phyloP scores from a whole-genome alignment of 2,329 filamentous ascomycete genomes.

The Parastagonospora nodorum region DNA sequence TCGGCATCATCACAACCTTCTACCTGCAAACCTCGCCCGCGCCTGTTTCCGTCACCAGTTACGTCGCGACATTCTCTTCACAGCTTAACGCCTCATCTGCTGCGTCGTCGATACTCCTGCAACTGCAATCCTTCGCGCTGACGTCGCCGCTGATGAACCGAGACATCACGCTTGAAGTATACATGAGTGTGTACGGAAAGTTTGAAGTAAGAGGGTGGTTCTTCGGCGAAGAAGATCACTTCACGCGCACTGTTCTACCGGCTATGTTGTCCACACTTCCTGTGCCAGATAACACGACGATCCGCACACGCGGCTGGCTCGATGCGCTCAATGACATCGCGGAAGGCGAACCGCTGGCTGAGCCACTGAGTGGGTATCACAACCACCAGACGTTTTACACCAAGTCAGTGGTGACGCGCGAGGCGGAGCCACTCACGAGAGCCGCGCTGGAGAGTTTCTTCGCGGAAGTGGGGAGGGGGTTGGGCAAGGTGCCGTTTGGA shows the following conservation, averaged over 20 bases:
- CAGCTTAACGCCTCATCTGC: neutral
- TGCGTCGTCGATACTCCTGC: constrained; percentile 2
- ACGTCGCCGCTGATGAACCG: constrained; percentile 3
- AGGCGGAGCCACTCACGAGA: constrained; percentile 4
- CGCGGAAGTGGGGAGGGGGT: neutral
- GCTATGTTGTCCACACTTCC: constrained; percentile 3
- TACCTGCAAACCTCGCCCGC: constrained; percentile 29
- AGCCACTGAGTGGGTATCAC: constrained; percentile 6
- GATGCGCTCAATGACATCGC: constrained; percentile 5
- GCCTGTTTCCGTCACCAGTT: constrained; percentile 7
- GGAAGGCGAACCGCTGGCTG: constrained; percentile 7
- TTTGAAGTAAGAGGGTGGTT: constrained; percentile 8
- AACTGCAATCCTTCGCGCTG: constrained; percentile 3
- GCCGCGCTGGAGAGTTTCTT: constrained; percentile 2
- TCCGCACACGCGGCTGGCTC: constrained; percentile 1
- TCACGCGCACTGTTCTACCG: neutral
- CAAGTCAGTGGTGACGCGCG: constrained; percentile 8
- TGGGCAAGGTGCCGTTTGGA: neutral
- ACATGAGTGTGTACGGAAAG: constrained; percentile 2
- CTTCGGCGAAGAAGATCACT: constrained; percentile 1
- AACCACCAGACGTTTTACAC: constrained; percentile 8
- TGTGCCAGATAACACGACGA: constrained; percentile 2
- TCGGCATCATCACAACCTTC: constrained; percentile 17
- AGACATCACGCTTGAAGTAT: constrained; percentile 5
- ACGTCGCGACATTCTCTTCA: constrained; percentile 1